Evolutionary conservation across 2,329 filamentous ascomycete species (phyloP).

Genomic region (Phaeoacremonium minimum): DNA sequence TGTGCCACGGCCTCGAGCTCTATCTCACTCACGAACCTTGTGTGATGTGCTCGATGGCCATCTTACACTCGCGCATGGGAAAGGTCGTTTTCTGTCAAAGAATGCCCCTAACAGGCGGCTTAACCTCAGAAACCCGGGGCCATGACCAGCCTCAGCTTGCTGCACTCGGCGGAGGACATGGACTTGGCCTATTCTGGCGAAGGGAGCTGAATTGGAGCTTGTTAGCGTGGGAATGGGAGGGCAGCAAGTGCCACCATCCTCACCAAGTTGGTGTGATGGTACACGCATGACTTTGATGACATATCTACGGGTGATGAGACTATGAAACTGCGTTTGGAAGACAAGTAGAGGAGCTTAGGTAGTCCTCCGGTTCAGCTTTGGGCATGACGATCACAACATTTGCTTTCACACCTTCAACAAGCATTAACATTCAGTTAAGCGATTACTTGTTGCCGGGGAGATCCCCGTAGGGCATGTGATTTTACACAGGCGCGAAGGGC

Average conservation of each 20-base stretch:
- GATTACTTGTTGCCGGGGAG: too few relatives aligned
- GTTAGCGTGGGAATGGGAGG: slow-evolving; percentile 73
- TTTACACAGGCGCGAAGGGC: too few relatives aligned
- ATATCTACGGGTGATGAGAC: too few relatives aligned
- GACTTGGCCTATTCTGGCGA: slow-evolving; percentile 67
- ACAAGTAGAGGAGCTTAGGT: slow-evolving; percentile 5
- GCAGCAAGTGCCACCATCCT: slow-evolving; percentile 29
- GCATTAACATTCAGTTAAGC: too few relatives aligned
- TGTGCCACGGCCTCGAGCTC: slow-evolving; percentile 89
- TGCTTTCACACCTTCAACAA: too few relatives aligned
- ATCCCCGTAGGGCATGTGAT: too few relatives aligned
- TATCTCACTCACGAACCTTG: slow-evolving; percentile 96
- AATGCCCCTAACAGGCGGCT: slow-evolving; percentile 76
- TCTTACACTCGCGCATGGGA: slow-evolving; percentile 89
- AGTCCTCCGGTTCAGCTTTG: slow-evolving; percentile 3
- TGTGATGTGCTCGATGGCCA: slow-evolving; percentile 94
- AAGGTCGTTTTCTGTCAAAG: slow-evolving; percentile 75
- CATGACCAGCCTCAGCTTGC: slow-evolving; percentile 33
- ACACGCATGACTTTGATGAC: slow-evolving; percentile 33
- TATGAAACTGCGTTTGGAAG: slow-evolving; percentile 3
- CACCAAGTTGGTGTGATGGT: slow-evolving; percentile 40
- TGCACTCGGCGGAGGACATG: slow-evolving; percentile 45
- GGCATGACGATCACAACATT: too few relatives aligned
- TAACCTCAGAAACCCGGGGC: slow-evolving; percentile 70
- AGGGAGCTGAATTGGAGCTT: slow-evolving; percentile 84